Percentiles rank a stretch among this genome's conserved stretches.
Evolutionary conservation across 495 filamentous ascomycete species (phyloP).

Genomic region (Hypoxylon perforatum): DNA sequence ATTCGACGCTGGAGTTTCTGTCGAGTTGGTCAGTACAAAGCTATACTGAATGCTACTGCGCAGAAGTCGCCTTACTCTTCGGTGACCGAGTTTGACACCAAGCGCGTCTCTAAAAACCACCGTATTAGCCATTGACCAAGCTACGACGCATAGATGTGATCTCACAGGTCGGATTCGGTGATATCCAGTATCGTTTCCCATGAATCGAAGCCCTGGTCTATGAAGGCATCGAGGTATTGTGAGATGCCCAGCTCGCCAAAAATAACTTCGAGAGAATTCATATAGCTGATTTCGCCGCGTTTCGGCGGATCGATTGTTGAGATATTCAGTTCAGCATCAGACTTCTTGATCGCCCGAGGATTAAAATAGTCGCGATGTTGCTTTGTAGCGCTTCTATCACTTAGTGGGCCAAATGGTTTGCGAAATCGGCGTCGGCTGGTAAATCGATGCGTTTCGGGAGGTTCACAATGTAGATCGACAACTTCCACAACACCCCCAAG

Average conservation of each 20-base stretch:
- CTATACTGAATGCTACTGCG: slow-evolving; percentile 1
- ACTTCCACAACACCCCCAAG: slow-evolving; percentile 26
- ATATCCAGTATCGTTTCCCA: slow-evolving; percentile 85
- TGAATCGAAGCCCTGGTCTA: slow-evolving; percentile 81
- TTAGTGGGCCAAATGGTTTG: slow-evolving; percentile 1
- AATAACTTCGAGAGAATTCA: slow-evolving; percentile 62
- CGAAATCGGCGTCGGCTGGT: slow-evolving; percentile 16
- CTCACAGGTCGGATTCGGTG: slow-evolving; percentile 81
- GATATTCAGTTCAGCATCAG: slow-evolving; percentile 37
- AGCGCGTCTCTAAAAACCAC: slow-evolving; percentile 66
- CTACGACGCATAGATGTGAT: slow-evolving; percentile 1
- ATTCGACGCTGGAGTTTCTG: slow-evolving; percentile 66
- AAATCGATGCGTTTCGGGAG: slow-evolving; percentile 1
- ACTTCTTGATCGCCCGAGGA: slow-evolving; percentile 12
- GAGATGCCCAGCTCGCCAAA: slow-evolving; percentile 77
- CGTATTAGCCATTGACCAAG: slow-evolving; percentile 26
- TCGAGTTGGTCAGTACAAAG: slow-evolving; percentile 23
- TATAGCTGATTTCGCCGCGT: slow-evolving; percentile 47
- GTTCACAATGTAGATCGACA: slow-evolving; percentile 5
- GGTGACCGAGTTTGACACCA: slow-evolving; percentile 80
- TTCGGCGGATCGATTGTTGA: slow-evolving; percentile 29
- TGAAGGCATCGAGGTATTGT: slow-evolving; percentile 75
- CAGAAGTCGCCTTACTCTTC: slow-evolving; percentile 65
- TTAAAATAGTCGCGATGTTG: slow-evolving; percentile 17
- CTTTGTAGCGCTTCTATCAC: slow-evolving; percentile 2